phyloP scores from a whole-genome alignment of 2,329 filamentous ascomycete species.

The Alternaria dauci region DNA sequence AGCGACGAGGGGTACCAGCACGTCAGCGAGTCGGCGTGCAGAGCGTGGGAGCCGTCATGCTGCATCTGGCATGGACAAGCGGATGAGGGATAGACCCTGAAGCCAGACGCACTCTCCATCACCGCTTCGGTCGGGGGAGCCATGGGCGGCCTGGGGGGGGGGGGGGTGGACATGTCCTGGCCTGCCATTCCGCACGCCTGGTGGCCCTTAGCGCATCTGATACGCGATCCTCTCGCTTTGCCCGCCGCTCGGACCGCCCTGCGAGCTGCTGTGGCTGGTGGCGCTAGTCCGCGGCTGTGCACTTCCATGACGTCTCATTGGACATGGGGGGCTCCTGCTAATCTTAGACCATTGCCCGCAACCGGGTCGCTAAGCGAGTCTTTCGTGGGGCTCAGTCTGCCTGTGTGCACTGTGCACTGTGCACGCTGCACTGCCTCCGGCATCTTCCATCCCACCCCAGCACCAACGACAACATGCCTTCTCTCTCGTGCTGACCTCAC shows the following conservation, averaged over 20 bases:
- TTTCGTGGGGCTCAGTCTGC: conserved; percentile 22
- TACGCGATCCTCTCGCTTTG: conserved; percentile 37
- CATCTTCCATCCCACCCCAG: too few species aligned
- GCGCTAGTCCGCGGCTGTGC: conserved; percentile 31
- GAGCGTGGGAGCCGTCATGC: conserved; percentile 30
- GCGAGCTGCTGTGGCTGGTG: conserved; percentile 35
- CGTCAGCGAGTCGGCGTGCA: conserved; percentile 33
- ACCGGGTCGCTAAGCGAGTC: conserved; percentile 26
- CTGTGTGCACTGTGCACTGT: too few species aligned
- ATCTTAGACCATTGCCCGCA: conserved; percentile 39
- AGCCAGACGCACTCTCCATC: conserved; percentile 35
- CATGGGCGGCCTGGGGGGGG: conserved; percentile 18
- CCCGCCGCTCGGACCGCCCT: conserved; percentile 28
- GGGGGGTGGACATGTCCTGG: conserved; percentile 3
- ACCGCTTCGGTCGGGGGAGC: conserved; percentile 43
- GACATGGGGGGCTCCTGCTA: conserved; percentile 18
- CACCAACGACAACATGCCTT: background rate
- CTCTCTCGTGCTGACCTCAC: conserved; percentile 43
- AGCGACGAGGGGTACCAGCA: conserved; percentile 26
- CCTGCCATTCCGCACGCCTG: conserved; percentile 28
- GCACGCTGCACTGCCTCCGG: conserved; percentile 20
- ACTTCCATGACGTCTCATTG: conserved; percentile 22
- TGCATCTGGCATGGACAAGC: conserved; percentile 41
- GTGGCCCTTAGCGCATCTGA: conserved; percentile 25
- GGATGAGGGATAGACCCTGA: conserved; percentile 34